Conservation (phyloP, 805 yeast genomes). For the Metschnikowia matae region DNA sequence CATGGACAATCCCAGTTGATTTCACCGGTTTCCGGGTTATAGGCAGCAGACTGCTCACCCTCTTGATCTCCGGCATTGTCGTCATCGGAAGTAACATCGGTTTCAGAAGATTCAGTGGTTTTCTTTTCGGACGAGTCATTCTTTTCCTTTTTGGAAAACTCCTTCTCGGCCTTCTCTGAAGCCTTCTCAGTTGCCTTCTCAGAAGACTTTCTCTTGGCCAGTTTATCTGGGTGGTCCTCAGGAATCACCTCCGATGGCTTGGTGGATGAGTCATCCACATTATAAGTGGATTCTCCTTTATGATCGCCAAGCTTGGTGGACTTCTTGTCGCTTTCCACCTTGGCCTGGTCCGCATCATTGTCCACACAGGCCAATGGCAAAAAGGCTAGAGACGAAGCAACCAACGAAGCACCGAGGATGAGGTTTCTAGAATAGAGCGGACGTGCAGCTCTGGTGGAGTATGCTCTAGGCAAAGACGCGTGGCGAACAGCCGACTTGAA, state of each 20-base stretch:
- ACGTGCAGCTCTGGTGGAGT: conserved; percentile 9
- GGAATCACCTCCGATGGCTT: conserved; percentile 6
- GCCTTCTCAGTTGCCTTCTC: conserved; percentile 3
- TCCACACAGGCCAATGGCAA: conserved; percentile 7
- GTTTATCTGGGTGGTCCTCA: conserved; percentile 10
- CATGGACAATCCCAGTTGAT: conserved; percentile 99
- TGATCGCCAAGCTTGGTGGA: conserved; percentile 5
- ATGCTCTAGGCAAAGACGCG: conserved; percentile 7
- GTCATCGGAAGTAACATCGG: not conserved
- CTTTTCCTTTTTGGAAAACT: not conserved
- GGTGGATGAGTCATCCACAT: conserved; percentile 7
- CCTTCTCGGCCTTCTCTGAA: conserved; percentile 7
- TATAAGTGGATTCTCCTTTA: conserved; percentile 5
- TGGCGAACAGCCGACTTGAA: conserved; percentile 14
- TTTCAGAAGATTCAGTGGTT: too few species aligned
- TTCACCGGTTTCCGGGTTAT: conserved; percentile 95
- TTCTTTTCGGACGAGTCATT: not conserved
- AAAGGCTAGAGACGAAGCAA: conserved; percentile 8
- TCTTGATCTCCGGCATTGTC: conserved; percentile 19
- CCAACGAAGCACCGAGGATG: conserved; percentile 8
- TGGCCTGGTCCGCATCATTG: conserved; percentile 15
- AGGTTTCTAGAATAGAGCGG: not conserved
- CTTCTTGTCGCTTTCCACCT: conserved; percentile 10
- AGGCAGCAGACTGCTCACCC: conserved; percentile 60
- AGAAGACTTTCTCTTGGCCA: conserved; percentile 9